A percentile compares a stretch with the other conserved stretches of the same genome.
Evolutionary conservation across 805 yeast species (phyloP).

Genomic region (Wickerhamomyces ciferrii): DNA sequence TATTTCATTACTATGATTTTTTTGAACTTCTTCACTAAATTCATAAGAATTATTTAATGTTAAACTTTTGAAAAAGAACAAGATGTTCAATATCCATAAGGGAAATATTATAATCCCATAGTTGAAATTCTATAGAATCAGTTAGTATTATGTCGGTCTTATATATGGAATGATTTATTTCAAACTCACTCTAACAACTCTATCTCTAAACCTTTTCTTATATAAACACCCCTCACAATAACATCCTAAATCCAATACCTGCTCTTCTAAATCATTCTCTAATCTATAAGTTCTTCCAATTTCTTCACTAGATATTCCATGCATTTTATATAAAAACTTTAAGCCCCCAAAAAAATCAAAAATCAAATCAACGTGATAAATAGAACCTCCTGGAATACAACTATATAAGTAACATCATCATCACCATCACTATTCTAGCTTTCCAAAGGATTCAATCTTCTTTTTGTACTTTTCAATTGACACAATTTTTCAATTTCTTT

Average conservation of each 20-base stretch:
- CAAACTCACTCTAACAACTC: constrained; percentile 12
- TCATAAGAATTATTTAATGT: constrained; percentile 5
- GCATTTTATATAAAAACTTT: too few species aligned
- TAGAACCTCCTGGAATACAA: too few species aligned
- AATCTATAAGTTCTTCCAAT: background rate
- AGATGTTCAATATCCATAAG: constrained; percentile 15
- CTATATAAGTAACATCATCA: too few species aligned
- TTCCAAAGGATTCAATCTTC: background rate
- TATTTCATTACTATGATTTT: constrained; percentile 11
- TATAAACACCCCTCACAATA: constrained; percentile 16
- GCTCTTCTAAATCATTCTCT: constrained; percentile 1
- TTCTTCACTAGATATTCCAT: background rate
- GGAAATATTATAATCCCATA: constrained; percentile 15
- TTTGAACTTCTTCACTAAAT: constrained; percentile 13
- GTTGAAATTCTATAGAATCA: constrained; percentile 13
- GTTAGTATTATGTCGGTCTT: too few species aligned
- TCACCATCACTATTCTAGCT: too few species aligned
- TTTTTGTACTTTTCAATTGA: background rate
- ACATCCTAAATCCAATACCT: constrained; percentile 10
- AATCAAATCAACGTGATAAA: too few species aligned
- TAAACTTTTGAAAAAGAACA: constrained; percentile 2
- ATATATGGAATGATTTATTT: too few species aligned
- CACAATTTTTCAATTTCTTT: background rate
- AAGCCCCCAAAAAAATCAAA: too few species aligned
- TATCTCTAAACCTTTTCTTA: constrained; percentile 5